Conservation (phyloP, 2,329 filamentous ascomycete genomes). For the Penicillium thymicola region DNA sequence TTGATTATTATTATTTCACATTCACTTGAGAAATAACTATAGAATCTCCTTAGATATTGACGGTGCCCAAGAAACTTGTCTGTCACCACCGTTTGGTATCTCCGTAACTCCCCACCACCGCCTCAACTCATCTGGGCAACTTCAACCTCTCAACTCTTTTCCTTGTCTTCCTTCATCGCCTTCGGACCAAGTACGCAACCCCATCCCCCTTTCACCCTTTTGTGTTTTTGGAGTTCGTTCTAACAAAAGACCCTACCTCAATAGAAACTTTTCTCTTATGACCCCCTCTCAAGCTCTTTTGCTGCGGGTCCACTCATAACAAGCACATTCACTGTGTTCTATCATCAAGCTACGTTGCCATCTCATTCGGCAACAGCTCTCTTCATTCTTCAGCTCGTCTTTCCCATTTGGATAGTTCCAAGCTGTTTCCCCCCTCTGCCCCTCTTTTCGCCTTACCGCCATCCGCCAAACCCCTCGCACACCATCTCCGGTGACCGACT, state of each 20-base stretch:
- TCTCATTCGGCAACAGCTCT: conserved; percentile 5
- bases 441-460: conserved; percentile 15
- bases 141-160: conserved; percentile 17
- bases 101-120: conserved; percentile 20
- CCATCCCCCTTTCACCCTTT: background rate
- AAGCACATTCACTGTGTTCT: conserved; percentile 8
- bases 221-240: background rate
- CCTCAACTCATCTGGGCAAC: conserved; percentile 14
- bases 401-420: conserved; percentile 7
- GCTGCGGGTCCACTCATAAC: conserved; percentile 25
- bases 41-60: background rate
- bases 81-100: background rate
- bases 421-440: conserved; percentile 19
- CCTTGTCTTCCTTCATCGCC: conserved; percentile 6
- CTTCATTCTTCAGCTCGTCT: background rate
- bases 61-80: background rate
- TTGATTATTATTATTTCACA: background rate
- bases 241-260: background rate
- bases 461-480: conserved; percentile 18
- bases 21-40: background rate
- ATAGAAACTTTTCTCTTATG: conserved; percentile 15
- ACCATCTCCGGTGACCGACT: conserved; percentile 15
- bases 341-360: conserved; percentile 10
- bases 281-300: conserved; percentile 21
- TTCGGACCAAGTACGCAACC: conserved; percentile 6